Base-by-base conservation (phyloP, 805 yeast species). In the Yamadazyma tumulicola region DNA sequence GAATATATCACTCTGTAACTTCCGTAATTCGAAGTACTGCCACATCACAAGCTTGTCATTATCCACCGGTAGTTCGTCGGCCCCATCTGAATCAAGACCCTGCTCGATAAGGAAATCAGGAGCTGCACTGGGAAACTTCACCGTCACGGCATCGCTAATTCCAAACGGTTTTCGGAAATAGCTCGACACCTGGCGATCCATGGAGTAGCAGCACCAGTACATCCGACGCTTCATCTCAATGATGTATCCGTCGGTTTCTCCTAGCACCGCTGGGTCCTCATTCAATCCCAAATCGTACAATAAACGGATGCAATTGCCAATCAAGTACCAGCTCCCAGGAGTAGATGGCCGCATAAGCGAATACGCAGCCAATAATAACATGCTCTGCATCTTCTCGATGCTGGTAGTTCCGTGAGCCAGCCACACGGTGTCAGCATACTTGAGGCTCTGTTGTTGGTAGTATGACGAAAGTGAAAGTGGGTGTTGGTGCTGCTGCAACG, bases 121-220 rank as follows among this genome's bases (percentile, higher is more conserved):
- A n/a, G 23, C 13, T 26, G 77, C 75, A 17, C 74, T 47, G 0
- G 82, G 81, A 26, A 77, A 41, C 37, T 70, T 65, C 2, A 45
- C 31, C 45, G 69, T 76, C 29, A 77, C 69, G 27, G 69, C 66
- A 51, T 79, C 85, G 15, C 61, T 55, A n/a, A 80, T 49, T 1
- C 71, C 59, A 46, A 74, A 77, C 1, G 76, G 75, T 48, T 74
- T 69, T 0, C 89, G 91, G 35, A 85, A 63, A 51, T 84, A 83
- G 20, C 85, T 76, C 49, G 91, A 80, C 6, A 84, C 75, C 52
- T 85, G 93, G 12, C 95, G 61, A 52, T 85, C 95, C 32, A 86
- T 58, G 1, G 85, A 71, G 54, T 84, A 85, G 4, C 87, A 76
- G 52, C 89, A 79, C 95, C 95, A 85, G 47, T 85, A 86, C 18